Base-by-base conservation (phyloP, 352 stramenopile genomes). In the Phytophthora niederhauseri region DNA sequence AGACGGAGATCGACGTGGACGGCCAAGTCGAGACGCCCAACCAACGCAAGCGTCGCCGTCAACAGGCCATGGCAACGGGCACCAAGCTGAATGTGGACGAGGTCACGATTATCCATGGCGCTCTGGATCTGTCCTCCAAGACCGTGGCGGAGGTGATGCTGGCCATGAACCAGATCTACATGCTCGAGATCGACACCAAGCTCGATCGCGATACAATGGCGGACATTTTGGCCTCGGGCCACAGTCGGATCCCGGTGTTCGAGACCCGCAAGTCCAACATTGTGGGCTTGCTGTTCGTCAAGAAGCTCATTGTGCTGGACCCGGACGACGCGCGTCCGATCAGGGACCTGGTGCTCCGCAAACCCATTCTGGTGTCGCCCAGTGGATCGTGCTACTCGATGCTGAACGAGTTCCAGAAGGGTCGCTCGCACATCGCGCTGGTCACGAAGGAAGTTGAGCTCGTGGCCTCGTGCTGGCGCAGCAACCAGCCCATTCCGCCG, bases 391-490 rank as follows among this genome's bases (percentile, higher is more conserved):
- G 97, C 41, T 94, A 98, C 30, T 84, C 92, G 34, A 73, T 98
- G 0, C 75, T 98, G 22, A 97, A 98, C 68, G 77, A 96, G 58
- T 98, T 98, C 64, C 92, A 98, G 74, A 93, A 92, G 50, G 92
- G 90, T 9, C 73, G 83, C 4, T 94, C 81, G 12, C 86, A 97
- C 53, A 91, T 97, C 22, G 91, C 91, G 38, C 66, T 97, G 19
- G 80, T 97, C 43, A 93, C 87, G 1, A 73, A 78, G 17, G 61
- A 93, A 14, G 75, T 75, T 1, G 69, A 73, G 56, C 56, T 65
- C 52, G 78, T 97, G 69, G 82, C 77, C 31, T 43, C 84, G 54
- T 80, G 77, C 60, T 84, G 88, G 89, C 51, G 81, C 75, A 61
- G 81, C 67, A 71, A 73, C 45, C 57, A 67, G 4, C 68, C 80